A percentile compares a stretch with the other conserved stretches of the same genome.
Evolutionary conservation across 768 basidiomycete genomes (phyloP).

Genomic region (Rhodosporidiobolus odoratus): DNA sequence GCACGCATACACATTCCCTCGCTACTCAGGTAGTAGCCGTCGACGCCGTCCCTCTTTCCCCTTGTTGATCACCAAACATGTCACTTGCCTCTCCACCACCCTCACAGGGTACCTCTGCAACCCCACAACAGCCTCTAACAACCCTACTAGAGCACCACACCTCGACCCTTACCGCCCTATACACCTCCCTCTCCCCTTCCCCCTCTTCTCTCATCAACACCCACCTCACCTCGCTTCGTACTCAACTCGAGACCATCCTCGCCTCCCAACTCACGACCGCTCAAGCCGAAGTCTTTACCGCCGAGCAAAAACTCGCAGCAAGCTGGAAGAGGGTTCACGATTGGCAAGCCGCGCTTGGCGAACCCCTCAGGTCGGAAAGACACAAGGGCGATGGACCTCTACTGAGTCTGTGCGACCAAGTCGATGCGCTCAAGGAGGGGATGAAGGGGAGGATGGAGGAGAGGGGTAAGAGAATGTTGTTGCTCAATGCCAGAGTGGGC

Average conservation of each 20-base stretch:
- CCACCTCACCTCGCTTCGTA: background rate
- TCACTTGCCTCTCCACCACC: background rate
- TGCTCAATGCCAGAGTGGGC: constrained; percentile 9
- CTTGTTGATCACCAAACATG: constrained; percentile 12
- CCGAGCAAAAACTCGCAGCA: constrained; percentile 61
- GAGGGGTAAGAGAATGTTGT: constrained; percentile 40
- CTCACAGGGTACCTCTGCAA: constrained; percentile 17
- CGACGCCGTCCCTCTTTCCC: too few species aligned
- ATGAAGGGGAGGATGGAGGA: constrained; percentile 50
- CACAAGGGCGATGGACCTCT: constrained; percentile 45
- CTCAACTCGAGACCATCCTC: background rate
- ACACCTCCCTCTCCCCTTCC: constrained; percentile 37
- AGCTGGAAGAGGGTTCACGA: constrained; percentile 68
- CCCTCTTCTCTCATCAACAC: constrained; percentile 2
- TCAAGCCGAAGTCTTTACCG: constrained; percentile 5
- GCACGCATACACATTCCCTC: background rate
- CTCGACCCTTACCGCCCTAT: constrained; percentile 27
- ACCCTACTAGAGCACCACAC: constrained; percentile 13
- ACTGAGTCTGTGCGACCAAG: background rate
- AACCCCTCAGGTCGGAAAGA: constrained; percentile 56
- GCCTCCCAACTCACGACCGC: constrained; percentile 16
- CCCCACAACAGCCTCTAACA: background rate
- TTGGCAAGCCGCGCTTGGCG: constrained; percentile 58
- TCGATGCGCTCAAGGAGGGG: constrained; percentile 48
- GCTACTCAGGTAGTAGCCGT: too few species aligned